phyloP scores from a whole-genome alignment of 2,329 filamentous ascomycete species.

The Diaporthe humulicola region DNA sequence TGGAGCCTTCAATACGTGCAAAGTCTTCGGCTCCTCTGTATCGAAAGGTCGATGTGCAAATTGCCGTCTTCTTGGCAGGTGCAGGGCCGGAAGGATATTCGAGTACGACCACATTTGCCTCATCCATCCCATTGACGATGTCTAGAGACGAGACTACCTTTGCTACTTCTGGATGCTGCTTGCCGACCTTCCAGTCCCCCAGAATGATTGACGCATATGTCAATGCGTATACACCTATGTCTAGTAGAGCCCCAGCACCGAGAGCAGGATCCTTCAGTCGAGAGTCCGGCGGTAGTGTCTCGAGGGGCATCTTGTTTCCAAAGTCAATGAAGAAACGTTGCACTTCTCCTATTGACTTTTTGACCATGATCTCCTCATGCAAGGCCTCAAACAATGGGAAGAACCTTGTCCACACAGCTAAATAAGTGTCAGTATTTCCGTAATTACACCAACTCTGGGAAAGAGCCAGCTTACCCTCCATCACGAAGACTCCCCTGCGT shows the following conservation, averaged over 20 bases:
- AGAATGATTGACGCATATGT: constrained; percentile 40
- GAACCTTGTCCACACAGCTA: constrained; percentile 53
- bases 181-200: constrained; percentile 29
- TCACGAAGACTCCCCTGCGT: constrained; percentile 50
- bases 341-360: constrained; percentile 46
- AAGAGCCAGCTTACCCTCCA: constrained; percentile 43
- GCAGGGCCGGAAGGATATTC: background rate
- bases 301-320: constrained; percentile 45
- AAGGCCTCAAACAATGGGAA: constrained; percentile 48
- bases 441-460: constrained; percentile 41
- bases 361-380: constrained; percentile 42
- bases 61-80: constrained; percentile 9
- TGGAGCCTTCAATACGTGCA: constrained; percentile 27
- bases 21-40: constrained; percentile 15
- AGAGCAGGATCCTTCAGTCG: constrained; percentile 46
- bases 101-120: constrained; percentile 28
- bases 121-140: constrained; percentile 27
- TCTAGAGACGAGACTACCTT: constrained; percentile 25
- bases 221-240: constrained; percentile 50
- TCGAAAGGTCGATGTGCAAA: constrained; percentile 28
- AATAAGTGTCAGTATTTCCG: constrained; percentile 34
- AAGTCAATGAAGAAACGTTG: constrained; percentile 48
- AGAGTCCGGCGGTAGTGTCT: constrained; percentile 41
- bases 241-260: constrained; percentile 49
- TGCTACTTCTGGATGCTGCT: background rate